Conservation (phyloP, 768 basidiomycete species). For the Tulasnella sp. region DNA sequence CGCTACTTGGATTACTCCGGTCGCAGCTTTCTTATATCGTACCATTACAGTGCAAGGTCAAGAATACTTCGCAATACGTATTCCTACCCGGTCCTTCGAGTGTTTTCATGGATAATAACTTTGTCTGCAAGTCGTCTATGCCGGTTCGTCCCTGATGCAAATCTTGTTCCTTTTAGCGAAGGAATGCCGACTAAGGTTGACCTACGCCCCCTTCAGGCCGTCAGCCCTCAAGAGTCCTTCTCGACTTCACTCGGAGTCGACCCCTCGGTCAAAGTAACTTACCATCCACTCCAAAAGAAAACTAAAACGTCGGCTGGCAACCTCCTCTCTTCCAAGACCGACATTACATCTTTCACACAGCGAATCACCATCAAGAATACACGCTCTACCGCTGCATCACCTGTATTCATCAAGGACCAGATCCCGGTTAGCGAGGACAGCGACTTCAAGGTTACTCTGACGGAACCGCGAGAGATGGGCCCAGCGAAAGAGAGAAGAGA, state of each 20-base stretch:
- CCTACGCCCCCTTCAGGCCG: constrained; percentile 27
- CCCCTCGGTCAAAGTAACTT: constrained; percentile 35
- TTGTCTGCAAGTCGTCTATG: constrained; percentile 31
- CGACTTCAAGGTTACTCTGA: constrained; percentile 42
- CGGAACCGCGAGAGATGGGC: constrained; percentile 41
- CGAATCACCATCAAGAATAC: constrained; percentile 37
- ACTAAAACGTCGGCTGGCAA: constrained; percentile 8
- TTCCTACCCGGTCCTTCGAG: constrained; percentile 35
- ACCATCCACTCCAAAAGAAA: constrained; percentile 32
- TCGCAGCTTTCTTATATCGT: background rate
- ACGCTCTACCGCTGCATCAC: background rate
- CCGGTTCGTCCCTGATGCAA: constrained; percentile 18
- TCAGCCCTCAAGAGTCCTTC: constrained; percentile 36
- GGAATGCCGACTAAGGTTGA: background rate
- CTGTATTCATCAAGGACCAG: constrained; percentile 32
- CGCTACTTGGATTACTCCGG: background rate
- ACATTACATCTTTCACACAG: constrained; percentile 35
- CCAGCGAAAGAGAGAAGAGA: constrained; percentile 42
- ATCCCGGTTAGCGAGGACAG: constrained; percentile 39
- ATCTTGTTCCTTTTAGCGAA: background rate
- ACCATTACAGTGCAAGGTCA: constrained; percentile 31
- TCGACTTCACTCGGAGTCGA: constrained; percentile 38
- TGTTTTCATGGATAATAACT: constrained; percentile 35
- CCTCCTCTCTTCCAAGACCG: constrained; percentile 26
- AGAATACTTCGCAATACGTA: constrained; percentile 36